phyloP scores from a whole-genome alignment of 192 early-diverging fungal species.

The Allomyces macrogynus region DNA sequence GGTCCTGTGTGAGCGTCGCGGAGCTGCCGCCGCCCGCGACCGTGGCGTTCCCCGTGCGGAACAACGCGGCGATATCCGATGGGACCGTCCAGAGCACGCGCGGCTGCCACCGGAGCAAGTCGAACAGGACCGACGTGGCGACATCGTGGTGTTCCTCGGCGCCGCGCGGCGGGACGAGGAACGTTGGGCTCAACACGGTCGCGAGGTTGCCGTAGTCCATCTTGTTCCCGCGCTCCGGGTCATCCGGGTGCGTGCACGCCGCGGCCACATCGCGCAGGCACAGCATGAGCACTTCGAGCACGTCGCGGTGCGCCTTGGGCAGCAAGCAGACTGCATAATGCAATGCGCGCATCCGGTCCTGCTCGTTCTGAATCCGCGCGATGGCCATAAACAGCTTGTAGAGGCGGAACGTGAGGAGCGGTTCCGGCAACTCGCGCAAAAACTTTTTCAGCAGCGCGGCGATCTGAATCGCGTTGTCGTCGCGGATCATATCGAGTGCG shows the following conservation, averaged over 20 bases:
- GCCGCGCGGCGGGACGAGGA: constrained; percentile 72
- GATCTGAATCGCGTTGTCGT: constrained; percentile 66
- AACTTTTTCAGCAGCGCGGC: constrained; percentile 94
- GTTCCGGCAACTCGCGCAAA: constrained; percentile 85
- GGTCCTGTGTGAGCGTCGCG: no score
- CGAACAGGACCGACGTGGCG: constrained; percentile 46
- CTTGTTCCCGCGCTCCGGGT: constrained; percentile 50
- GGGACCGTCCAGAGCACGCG: constrained; percentile 39
- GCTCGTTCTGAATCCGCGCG: constrained; percentile 16
- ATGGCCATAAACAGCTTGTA: constrained; percentile 52
- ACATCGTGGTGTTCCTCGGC: constrained; percentile 52
- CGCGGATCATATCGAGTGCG: constrained; percentile 41
- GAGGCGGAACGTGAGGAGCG: constrained; percentile 74
- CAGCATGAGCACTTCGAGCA: constrained; percentile 70
- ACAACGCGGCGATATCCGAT: constrained; percentile 8
- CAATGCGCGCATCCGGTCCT: constrained; percentile 39
- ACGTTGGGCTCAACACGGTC: constrained; percentile 84
- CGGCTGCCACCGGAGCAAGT: constrained; percentile 36
- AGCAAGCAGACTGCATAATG: constrained; percentile 68
- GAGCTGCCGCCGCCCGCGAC: no score
- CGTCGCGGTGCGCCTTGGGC: constrained; percentile 76
- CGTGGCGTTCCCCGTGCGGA: background rate
- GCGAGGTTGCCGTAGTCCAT: constrained; percentile 87
- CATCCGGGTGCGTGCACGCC: constrained; percentile 28
- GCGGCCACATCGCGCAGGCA: constrained; percentile 77